Percentiles rank a stretch among this genome's conserved stretches.
Evolutionary conservation across 331 rosid species (phyloP).

Genomic region (Pyracantha coccinea): DNA sequence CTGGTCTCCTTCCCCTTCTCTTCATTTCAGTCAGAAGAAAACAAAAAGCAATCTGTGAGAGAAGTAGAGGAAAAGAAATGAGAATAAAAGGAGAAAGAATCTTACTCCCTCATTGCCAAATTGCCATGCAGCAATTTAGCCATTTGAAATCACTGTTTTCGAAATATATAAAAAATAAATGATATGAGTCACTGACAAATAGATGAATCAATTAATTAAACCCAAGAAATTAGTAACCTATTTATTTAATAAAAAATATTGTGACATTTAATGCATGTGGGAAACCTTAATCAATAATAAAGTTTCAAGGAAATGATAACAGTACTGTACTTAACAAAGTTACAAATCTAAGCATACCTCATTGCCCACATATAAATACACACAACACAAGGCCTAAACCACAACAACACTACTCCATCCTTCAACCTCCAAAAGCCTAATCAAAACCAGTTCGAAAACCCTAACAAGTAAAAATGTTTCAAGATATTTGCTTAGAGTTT

Average conservation of each 20-base stretch:
- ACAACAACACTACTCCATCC: neutral
- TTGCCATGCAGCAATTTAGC: neutral
- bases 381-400: neutral
- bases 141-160: neutral
- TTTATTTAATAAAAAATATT: neutral
- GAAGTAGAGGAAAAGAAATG: fast-evolving
- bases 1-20: no score
- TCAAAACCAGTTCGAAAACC: neutral
- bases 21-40: no score
- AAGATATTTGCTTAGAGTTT: neutral
- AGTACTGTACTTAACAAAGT: neutral
- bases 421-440: neutral
- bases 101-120: fast-evolving
- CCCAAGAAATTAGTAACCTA: neutral
- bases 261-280: neutral
- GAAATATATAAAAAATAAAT: no score
- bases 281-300: neutral
- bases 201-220: neutral
- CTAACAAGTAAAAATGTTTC: neutral
- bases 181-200: neutral
- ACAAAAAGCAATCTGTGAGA: no score
- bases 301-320: neutral
- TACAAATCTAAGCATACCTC: neutral
- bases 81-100: no score
- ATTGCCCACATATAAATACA: neutral